These are phyloP conservation scores for Aspergillus sp. DNA, from an alignment of 2,329 filamentous ascomycete species.

Conservation along the genomic window DNA sequence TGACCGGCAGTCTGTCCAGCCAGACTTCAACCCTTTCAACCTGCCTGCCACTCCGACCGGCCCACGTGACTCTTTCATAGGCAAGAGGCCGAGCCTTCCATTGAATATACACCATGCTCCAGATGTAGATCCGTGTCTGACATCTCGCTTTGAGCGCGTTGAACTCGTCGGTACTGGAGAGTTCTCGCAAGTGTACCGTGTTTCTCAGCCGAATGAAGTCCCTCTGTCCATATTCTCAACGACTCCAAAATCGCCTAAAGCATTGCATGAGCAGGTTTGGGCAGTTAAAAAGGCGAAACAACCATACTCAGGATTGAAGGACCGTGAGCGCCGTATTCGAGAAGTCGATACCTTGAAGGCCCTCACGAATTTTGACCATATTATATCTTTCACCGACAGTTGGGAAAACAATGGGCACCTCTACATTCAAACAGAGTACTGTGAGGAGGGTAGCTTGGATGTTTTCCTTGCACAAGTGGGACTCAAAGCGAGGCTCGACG, in stretches of 20 bases:
- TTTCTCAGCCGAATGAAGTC: slow-evolving; percentile 51
- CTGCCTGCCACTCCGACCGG: slow-evolving; percentile 82
- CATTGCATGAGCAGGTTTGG: slow-evolving; percentile 65
- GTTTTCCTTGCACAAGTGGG: slow-evolving; percentile 81
- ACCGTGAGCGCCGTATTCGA: slow-evolving; percentile 78
- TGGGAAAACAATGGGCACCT: slow-evolving; percentile 86
- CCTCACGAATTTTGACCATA: slow-evolving; percentile 78
- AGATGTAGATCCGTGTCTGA: slow-evolving; percentile 73
- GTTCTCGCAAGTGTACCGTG: slow-evolving; percentile 89
- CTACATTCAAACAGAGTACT: slow-evolving; percentile 97
- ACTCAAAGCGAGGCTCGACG: slow-evolving; percentile 81
- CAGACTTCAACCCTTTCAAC: slow-evolving; percentile 45
- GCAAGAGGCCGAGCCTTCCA: slow-evolving; percentile 64
- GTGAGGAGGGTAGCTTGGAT: slow-evolving; percentile 88
- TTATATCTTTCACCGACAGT: slow-evolving; percentile 77
- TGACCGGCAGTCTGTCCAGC: slow-evolving; percentile 40
- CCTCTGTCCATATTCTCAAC: slow-evolving; percentile 44
- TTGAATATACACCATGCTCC: slow-evolving; percentile 69
- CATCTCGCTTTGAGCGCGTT: slow-evolving; percentile 75
- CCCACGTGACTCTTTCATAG: slow-evolving; percentile 57
- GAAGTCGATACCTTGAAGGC: slow-evolving; percentile 78
- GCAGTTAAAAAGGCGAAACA: slow-evolving; percentile 92
- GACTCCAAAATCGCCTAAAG: slow-evolving; percentile 53
- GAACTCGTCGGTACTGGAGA: slow-evolving; percentile 82
- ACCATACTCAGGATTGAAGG: slow-evolving; percentile 72